These are phyloP conservation scores for Tetrapyrgos nigripes DNA, from an alignment of 1,284 basidiomycete species.

Conservation along the genomic window DNA sequence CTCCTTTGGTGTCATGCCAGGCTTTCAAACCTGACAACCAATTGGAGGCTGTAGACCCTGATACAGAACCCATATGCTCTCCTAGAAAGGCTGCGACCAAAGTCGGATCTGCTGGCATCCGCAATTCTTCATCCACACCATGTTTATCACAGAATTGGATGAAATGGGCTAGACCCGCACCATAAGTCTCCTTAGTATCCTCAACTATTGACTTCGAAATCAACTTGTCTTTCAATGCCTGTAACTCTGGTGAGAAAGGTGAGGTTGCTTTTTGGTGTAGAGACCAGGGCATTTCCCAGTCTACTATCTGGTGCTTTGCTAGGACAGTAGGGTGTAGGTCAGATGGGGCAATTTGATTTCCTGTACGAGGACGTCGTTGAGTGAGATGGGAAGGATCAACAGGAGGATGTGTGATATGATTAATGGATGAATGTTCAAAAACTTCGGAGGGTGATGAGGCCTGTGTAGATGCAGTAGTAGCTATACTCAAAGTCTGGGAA, in stretches of 20 bases:
- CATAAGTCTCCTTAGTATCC: constrained; percentile 33
- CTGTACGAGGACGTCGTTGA: neutral
- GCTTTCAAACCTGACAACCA: constrained; percentile 13
- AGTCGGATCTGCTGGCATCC: constrained; percentile 38
- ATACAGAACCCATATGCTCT: neutral
- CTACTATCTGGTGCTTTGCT: neutral
- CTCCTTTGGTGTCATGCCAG: constrained; percentile 12
- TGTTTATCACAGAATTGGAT: constrained; percentile 39
- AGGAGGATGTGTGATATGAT: too few relatives aligned
- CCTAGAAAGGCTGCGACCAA: constrained; percentile 36
- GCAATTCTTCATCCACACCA: constrained; percentile 28
- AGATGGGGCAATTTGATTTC: too few relatives aligned
- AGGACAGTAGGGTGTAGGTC: constrained; percentile 2
- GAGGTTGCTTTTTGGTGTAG: neutral
- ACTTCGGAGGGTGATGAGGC: too few relatives aligned
- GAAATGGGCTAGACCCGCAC: constrained; percentile 39
- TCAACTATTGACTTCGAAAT: neutral
- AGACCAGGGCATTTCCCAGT: constrained; percentile 3
- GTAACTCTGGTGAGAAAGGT: neutral
- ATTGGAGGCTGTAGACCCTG: neutral
- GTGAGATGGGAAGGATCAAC: too few relatives aligned
- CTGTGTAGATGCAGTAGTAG: too few relatives aligned
- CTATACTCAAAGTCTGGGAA: too few relatives aligned
- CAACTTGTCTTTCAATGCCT: neutral
- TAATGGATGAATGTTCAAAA: neutral